These are phyloP conservation scores for Mycena citricolor DNA, from an alignment of 1,284 basidiomycete species.

Conservation along the genomic window DNA sequence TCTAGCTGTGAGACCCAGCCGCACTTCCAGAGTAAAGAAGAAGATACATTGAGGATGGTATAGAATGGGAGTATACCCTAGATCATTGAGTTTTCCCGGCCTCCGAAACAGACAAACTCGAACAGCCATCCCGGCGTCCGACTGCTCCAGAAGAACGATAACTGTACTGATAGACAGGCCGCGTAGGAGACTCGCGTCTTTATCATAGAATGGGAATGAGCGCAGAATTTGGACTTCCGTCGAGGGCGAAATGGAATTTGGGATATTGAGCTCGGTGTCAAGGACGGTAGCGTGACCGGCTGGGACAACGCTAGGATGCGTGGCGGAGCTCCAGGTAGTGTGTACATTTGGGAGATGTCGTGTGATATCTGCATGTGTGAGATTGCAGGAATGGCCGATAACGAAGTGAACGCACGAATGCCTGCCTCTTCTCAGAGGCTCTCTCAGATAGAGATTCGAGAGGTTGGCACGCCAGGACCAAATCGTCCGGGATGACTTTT, in stretches of 20 bases:
- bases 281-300: constrained; percentile 46
- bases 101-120: constrained; percentile 29
- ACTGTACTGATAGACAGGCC: constrained; percentile 31
- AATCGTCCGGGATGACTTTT: constrained; percentile 48
- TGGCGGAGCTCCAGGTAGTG: constrained; percentile 41
- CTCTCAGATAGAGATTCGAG: constrained; percentile 38
- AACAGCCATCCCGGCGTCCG: constrained; percentile 22
- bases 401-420: constrained; percentile 41
- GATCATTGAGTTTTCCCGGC: constrained; percentile 25
- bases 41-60: too few species aligned
- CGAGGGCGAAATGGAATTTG: too few species aligned
- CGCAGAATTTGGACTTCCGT: too few species aligned
- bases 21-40: too few species aligned
- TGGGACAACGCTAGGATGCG: constrained; percentile 47
- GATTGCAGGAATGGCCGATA: not conserved
- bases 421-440: constrained; percentile 40
- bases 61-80: constrained; percentile 26
- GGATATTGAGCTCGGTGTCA: constrained; percentile 43
- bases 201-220: too few species aligned
- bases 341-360: constrained; percentile 13
- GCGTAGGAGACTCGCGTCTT: too few species aligned
- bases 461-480: constrained; percentile 63
- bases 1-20: too few species aligned
- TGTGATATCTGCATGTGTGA: constrained; percentile 11
- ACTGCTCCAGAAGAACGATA: constrained; percentile 30